Evolutionary conservation across 2,329 filamentous ascomycete genomes (phyloP), one percentile per base, ranked within the genome.

Genomic region (Fusarium nurragi): DNA sequence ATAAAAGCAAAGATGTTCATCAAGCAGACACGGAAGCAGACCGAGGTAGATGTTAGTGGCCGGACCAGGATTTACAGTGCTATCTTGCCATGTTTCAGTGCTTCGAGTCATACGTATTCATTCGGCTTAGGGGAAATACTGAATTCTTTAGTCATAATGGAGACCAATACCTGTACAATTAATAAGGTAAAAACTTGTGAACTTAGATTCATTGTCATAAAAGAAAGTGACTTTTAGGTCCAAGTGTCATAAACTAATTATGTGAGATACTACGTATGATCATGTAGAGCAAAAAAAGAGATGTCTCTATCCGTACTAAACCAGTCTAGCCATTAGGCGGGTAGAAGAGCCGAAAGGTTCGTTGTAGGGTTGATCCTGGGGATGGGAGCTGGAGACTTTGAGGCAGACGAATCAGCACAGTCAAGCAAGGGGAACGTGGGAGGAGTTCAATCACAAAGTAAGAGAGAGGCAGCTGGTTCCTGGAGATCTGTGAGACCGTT

Each of bases 21-120:
- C 14, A 32, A 16, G 47, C 30, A 26, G 38, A 25, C 30, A 56
- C 38, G 38, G 57, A 62, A 56, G 37, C 48, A 47, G 48, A 8
- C 48, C 58, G 48, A 61, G 44, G 36, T 18, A 43, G 55, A 54
- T 47, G 28, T 46, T 26, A 19, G 48, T 25, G 28, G 23, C 18
- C 10, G 30, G 30, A 12, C 37, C 16, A 25, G 48, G 40, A 23
- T 34, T 22, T 28, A 51, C 39, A 30, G 34, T 23, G 39, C 21
- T 47, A 47, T 62, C 57, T 56, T 62, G 36, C 19, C 39, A 64
- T 66, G 64, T 64, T 63, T 66, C 64, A 64, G 30, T 41, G 16
- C 36, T 40, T 54, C 43, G 34, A 47, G 63, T 67, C 59, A 64
- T 64, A 46, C 26, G 48, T 44, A 44, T 28, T 18, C n/a, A 34